Evolutionary conservation across 2,329 filamentous ascomycete species (phyloP).

Genomic region (Stemphylium vesicarium): DNA sequence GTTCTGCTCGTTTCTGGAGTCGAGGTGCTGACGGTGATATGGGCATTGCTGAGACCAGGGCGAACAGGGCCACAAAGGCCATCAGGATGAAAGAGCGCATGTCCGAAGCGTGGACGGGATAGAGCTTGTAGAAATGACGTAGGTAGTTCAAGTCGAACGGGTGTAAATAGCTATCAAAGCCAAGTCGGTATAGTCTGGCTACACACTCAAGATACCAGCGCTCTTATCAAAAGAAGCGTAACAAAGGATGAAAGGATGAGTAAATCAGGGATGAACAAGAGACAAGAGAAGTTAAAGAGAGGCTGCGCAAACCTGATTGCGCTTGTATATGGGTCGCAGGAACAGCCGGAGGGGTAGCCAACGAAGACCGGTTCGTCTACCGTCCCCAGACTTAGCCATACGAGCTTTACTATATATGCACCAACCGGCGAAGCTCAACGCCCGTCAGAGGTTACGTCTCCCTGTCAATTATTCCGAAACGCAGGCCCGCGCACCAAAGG

Average conservation of each 20-base stretch:
- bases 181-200: slow-evolving; percentile 5
- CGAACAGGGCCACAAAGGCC: slow-evolving; percentile 33
- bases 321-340: slow-evolving; percentile 17
- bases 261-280: slow-evolving; percentile 14
- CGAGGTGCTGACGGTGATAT: slow-evolving; percentile 46
- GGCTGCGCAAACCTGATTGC: slow-evolving; percentile 6
- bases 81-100: slow-evolving; percentile 39
- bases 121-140: neutral
- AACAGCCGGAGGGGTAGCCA: slow-evolving; percentile 14
- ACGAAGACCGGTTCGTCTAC: slow-evolving; percentile 23
- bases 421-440: slow-evolving; percentile 9
- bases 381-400: slow-evolving; percentile 16
- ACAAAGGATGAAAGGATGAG: slow-evolving; percentile 3
- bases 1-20: slow-evolving; percentile 41
- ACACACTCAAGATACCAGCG: slow-evolving; percentile 14
- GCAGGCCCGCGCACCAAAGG: slow-evolving; percentile 26
- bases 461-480: slow-evolving; percentile 34
- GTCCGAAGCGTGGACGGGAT: neutral
- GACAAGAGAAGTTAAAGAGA: slow-evolving; percentile 15
- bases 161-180: slow-evolving; percentile 12
- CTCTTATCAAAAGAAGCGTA: slow-evolving; percentile 25
- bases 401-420: slow-evolving; percentile 28
- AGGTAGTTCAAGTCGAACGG: neutral
- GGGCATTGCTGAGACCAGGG: slow-evolving; percentile 37
- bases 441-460: slow-evolving; percentile 3